Evolutionary conservation across 1,139 yeast genomes (phyloP), one percentile per base, ranked within the genome.

Genomic region (Arxiozyma slooffiae): DNA sequence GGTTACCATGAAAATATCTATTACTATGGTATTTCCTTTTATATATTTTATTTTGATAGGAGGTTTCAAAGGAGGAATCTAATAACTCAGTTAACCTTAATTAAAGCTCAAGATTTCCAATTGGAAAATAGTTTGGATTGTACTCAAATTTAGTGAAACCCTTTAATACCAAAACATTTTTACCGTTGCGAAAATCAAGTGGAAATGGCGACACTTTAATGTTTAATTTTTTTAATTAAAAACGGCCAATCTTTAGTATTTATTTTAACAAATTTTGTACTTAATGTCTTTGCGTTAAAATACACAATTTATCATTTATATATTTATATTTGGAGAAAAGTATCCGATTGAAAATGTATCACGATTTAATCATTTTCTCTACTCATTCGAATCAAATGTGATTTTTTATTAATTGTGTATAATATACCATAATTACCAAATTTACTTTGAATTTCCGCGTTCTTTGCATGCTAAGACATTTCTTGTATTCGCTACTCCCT

Each of bases 121-220:
- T 61, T 7, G 70, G 60, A 54, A 77, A 73, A 41, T 67, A 68
- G 54, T 71, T 71, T 8, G 67, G 60, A 47, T 71, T 66, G 22
- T 63, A 60, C 24, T 71, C 71, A 46, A 85, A 68, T 42, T 76
- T 75, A 48, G 81, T 82, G 59, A 86, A 82, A 8, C 95, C 95
- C 4, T 84, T 74, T 8, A 85, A 63, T 53, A 87, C 67, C 30
- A 76, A 73, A 3, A 71, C 62, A 60, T 85, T 90, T 46, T 72
- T 67, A 1, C 90, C 90, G 34, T 75, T 70, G 37, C 68, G 69
- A 61, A 82, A 86, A n/a, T 80, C 73, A 1, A 83, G 68, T 6
- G 85, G 81, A 59, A 82, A 82, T 0, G 96, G 96, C 9, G 87
- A 71, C 7, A 83, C 81, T 60, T 82, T 79, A 47, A 87, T 72